Evolutionary conservation across 169 alveolate species (phyloP).

Genomic region (Cyclospora cayetanensis): DNA sequence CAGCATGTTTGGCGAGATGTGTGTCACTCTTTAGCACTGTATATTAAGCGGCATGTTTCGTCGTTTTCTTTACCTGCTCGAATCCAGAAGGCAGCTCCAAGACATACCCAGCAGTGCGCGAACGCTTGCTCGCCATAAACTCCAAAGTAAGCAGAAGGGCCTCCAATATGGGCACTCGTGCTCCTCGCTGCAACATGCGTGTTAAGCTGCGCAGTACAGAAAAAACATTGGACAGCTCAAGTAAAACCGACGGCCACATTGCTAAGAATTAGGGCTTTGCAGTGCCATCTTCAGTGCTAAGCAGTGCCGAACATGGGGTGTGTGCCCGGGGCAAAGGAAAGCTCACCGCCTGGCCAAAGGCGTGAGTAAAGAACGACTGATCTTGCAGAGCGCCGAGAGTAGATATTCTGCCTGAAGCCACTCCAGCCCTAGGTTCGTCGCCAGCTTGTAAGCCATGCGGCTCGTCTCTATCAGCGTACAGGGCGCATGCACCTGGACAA

Average conservation of each 20-base stretch:
- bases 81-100: constrained; percentile 65
- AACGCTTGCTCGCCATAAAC: constrained; percentile 65
- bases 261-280: not conserved
- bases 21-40: no score
- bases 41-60: no score
- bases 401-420: constrained; percentile 70
- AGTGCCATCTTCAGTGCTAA: not conserved
- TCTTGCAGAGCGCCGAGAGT: constrained; percentile 45
- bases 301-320: not conserved
- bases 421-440: constrained; percentile 62
- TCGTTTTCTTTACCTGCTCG: constrained; percentile 14
- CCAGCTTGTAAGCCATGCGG: constrained; percentile 65
- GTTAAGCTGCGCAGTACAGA: constrained; percentile 21
- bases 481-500: not conserved
- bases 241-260: not conserved
- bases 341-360: constrained; percentile 63
- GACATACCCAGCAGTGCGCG: constrained; percentile 69
- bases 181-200: constrained; percentile 57
- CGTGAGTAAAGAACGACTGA: constrained; percentile 43
- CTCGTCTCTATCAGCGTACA: constrained; percentile 53
- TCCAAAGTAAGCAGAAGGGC: constrained; percentile 60
- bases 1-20: no score
- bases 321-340: not conserved
- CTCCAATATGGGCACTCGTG: constrained; percentile 50
- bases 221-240: not conserved